Evolutionary conservation across 108 stramenopile genomes (phyloP).

Genomic region (Fistulifera pelliculosa): DNA sequence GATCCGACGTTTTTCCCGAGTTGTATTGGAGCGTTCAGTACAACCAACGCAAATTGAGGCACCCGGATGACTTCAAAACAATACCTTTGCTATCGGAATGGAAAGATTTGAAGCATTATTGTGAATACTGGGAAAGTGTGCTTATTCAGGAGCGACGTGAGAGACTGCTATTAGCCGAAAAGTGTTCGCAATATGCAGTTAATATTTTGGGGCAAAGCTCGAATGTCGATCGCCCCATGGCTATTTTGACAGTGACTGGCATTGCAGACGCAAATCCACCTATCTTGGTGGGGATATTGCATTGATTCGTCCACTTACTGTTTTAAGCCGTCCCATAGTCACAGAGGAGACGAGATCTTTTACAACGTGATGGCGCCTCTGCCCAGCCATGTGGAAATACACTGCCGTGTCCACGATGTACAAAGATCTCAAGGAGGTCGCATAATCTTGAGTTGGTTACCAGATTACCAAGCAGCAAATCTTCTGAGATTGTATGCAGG

Average conservation of each 20-base stretch:
- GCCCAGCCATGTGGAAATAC: conserved; percentile 1
- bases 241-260: conserved; percentile 13
- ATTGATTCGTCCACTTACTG: conserved; percentile 41
- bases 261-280: conserved; percentile 54
- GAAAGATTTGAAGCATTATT: background rate
- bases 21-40: background rate
- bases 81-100: background rate
- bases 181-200: background rate
- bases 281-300: conserved; percentile 40
- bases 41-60: background rate
- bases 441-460: background rate
- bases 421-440: background rate
- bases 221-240: background rate
- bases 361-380: background rate
- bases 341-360: background rate
- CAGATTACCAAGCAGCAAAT: too few species aligned
- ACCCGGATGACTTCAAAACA: background rate
- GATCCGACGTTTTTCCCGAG: background rate
- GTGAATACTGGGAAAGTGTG: background rate
- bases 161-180: background rate
- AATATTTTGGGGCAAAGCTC: background rate
- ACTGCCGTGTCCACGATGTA: background rate
- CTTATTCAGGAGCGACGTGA: conserved; percentile 2
- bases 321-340: background rate
- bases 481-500: background rate